phyloP scores from a whole-genome alignment of 1,284 basidiomycete species.

The Marasmius oreades region DNA sequence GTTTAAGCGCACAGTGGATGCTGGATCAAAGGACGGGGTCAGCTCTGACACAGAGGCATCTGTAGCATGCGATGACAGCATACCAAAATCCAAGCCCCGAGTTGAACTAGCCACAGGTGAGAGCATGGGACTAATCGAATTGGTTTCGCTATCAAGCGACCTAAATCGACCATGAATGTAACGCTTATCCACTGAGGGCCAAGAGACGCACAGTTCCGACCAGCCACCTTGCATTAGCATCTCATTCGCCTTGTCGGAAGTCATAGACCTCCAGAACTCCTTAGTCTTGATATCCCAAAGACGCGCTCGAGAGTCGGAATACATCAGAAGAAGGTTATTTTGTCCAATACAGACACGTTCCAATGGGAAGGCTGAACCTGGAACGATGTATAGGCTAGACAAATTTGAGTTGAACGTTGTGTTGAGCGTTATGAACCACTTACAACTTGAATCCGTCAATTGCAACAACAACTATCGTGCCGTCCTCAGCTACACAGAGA shows the following conservation, averaged over 20 bases:
- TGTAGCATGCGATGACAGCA: neutral
- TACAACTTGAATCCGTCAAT: slow-evolving; percentile 79
- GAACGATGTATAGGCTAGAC: slow-evolving; percentile 70
- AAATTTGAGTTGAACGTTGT: slow-evolving; percentile 11
- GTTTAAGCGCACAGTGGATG: slow-evolving; percentile 41
- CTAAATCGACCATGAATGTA: neutral
- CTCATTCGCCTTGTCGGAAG: slow-evolving; percentile 72
- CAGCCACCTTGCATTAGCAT: slow-evolving; percentile 69
- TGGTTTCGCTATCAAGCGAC: neutral
- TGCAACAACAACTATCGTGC: slow-evolving; percentile 77
- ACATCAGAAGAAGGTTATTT: slow-evolving; percentile 75
- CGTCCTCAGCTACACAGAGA: slow-evolving; percentile 74
- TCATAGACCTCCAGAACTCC: slow-evolving; percentile 86
- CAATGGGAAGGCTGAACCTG: slow-evolving; percentile 70
- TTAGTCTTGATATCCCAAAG: slow-evolving; percentile 86
- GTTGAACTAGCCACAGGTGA: neutral
- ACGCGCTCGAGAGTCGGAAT: slow-evolving; percentile 74
- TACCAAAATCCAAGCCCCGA: slow-evolving; percentile 8
- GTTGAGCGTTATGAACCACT: slow-evolving; percentile 24
- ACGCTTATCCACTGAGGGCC: neutral
- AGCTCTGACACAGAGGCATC: neutral
- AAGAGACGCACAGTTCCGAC: slow-evolving; percentile 56
- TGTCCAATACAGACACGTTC: slow-evolving; percentile 63
- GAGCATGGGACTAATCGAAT: neutral
- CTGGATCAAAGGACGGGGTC: slow-evolving; percentile 21